These are phyloP conservation scores for Fusarium penzigii DNA, from an alignment of 2,329 filamentous ascomycete species.

Conservation along the genomic window DNA sequence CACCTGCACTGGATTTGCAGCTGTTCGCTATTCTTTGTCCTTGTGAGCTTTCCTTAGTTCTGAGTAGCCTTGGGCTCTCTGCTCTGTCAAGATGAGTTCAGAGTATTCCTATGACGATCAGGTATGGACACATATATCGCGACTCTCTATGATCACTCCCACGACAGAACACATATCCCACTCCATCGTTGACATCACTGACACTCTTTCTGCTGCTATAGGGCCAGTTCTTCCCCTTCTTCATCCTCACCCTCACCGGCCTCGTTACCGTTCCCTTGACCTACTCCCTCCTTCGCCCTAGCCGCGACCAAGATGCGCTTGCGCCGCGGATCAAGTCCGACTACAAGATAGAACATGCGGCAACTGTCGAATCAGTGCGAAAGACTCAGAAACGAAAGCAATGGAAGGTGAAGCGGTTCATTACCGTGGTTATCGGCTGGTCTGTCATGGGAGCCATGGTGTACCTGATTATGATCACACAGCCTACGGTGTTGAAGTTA, in stretches of 20 bases:
- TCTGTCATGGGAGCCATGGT: conserved; percentile 84
- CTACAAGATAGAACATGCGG: conserved; percentile 79
- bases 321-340: conserved; percentile 80
- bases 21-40: conserved; percentile 13
- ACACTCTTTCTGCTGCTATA: conserved; percentile 35
- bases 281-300: conserved; percentile 81
- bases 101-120: conserved; percentile 99
- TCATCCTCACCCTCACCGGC: conserved; percentile 86
- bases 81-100: conserved; percentile 70
- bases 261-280: conserved; percentile 89
- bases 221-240: conserved; percentile 99
- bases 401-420: conserved; percentile 79
- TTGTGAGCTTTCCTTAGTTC: conserved; percentile 13
- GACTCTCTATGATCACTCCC: not conserved
- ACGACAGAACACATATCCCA: not conserved
- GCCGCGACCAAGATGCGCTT: conserved; percentile 73
- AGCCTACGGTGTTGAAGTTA: conserved; percentile 70
- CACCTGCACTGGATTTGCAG: conserved; percentile 8
- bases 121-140: conserved; percentile 43
- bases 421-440: conserved; percentile 78
- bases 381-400: conserved; percentile 87
- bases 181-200: conserved; percentile 1
- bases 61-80: conserved; percentile 39
- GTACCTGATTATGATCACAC: conserved; percentile 83
- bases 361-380: conserved; percentile 80